phyloP scores from a whole-genome alignment of 768 basidiomycete genomes.

The Trametes meyenii region DNA sequence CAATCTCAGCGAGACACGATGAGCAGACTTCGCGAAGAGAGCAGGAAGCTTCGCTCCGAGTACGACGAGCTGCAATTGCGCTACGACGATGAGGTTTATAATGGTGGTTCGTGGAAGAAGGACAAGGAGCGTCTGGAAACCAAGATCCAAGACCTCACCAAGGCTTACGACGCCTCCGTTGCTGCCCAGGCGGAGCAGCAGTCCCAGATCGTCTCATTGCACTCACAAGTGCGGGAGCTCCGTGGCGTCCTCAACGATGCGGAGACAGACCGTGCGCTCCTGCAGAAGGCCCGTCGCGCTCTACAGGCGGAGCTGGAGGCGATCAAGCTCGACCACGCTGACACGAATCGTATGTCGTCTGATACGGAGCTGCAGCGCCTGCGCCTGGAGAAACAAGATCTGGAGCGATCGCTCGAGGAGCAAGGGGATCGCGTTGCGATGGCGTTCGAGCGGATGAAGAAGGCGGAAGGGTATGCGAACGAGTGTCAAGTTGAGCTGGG shows the following conservation, averaged over 20 bases:
- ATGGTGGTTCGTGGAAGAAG: constrained; percentile 80
- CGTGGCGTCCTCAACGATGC: constrained; percentile 82
- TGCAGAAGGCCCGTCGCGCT: constrained; percentile 81
- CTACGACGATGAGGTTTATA: constrained; percentile 78
- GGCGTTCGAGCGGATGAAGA: constrained; percentile 78
- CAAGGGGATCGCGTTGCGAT: constrained; percentile 73
- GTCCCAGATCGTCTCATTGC: constrained; percentile 78
- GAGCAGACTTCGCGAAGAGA: constrained; percentile 78
- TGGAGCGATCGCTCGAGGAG: constrained; percentile 77
- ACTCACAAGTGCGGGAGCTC: constrained; percentile 85
- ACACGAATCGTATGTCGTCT: constrained; percentile 67
- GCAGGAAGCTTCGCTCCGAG: constrained; percentile 74
- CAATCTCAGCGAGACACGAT: constrained; percentile 78
- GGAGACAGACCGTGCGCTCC: constrained; percentile 75
- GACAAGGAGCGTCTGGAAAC: constrained; percentile 87
- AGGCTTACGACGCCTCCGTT: constrained; percentile 73
- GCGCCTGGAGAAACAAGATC: constrained; percentile 79
- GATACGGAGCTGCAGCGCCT: constrained; percentile 77
- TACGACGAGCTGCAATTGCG: constrained; percentile 74
- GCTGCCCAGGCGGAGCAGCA: constrained; percentile 81
- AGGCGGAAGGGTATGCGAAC: constrained; percentile 73
- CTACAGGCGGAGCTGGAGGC: constrained; percentile 80
- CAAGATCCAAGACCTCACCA: constrained; percentile 75
- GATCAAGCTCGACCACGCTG: constrained; percentile 76
- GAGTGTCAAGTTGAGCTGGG: constrained; percentile 79